phyloP scores from a whole-genome alignment of 2,329 filamentous ascomycete genomes.

The Cryphonectria naterciae region DNA sequence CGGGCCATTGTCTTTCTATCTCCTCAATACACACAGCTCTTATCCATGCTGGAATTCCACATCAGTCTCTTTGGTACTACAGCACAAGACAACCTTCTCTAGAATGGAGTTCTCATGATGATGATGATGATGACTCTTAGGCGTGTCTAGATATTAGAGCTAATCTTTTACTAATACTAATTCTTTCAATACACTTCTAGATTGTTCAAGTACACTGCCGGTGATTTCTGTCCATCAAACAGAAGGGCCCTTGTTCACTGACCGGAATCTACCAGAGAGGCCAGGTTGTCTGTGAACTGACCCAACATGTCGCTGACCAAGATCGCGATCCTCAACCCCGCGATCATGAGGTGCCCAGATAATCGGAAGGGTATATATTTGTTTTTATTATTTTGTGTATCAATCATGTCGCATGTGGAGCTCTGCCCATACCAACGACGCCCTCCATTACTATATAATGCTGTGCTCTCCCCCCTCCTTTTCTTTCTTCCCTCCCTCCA shows the following conservation, averaged over 20 bases:
- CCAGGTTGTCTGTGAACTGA: neutral
- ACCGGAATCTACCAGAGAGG: neutral
- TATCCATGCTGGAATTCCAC: neutral
- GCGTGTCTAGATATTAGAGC: neutral
- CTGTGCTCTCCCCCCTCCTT: too few relatives aligned
- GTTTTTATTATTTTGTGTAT: neutral
- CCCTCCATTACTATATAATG: too few relatives aligned
- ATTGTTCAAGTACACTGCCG: too few relatives aligned
- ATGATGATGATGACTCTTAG: neutral
- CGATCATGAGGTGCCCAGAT: neutral
- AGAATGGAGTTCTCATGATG: neutral
- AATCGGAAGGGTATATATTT: neutral
- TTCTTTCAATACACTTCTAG: neutral
- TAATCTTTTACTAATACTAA: neutral
- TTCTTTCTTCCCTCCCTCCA: too few relatives aligned
- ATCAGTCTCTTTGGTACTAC: neutral
- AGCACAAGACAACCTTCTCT: neutral
- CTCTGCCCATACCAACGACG: too few relatives aligned
- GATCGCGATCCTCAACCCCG: too few relatives aligned
- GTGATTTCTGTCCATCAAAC: neutral
- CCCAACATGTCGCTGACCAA: neutral
- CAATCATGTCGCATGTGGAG: too few relatives aligned
- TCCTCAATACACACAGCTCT: neutral
- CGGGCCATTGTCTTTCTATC: neutral
- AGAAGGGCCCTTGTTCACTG: neutral